Evolutionary conservation across 257 asterid genomes (phyloP).

Genomic region (Coffea eugenioides): DNA sequence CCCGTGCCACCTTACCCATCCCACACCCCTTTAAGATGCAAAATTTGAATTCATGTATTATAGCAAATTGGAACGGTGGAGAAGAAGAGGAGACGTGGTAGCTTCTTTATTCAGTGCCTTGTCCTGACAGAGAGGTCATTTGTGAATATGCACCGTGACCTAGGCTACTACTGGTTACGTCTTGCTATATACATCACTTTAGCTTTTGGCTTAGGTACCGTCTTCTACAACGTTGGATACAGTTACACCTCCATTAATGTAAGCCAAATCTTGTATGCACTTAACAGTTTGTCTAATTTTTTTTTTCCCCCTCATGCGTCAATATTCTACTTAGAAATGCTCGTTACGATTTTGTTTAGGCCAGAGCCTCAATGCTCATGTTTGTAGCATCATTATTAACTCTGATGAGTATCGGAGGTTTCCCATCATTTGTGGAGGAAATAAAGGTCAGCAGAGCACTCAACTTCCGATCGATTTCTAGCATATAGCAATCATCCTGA

Average conservation of each 20-base stretch:
- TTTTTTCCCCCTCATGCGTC: background rate
- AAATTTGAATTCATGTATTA: background rate
- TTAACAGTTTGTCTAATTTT: background rate
- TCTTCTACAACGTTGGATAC: slow-evolving; percentile 41
- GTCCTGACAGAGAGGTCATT: slow-evolving; percentile 53
- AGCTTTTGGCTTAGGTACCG: slow-evolving; percentile 51
- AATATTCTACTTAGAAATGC: background rate
- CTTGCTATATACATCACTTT: slow-evolving; percentile 46
- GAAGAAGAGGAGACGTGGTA: slow-evolving; percentile 32
- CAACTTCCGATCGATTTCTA: background rate
- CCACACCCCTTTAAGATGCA: too few relatives aligned
- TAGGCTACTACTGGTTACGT: slow-evolving; percentile 68
- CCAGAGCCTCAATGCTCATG: slow-evolving; percentile 38
- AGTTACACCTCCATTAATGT: slow-evolving; percentile 26
- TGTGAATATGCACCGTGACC: slow-evolving; percentile 56
- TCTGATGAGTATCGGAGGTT: slow-evolving; percentile 64
- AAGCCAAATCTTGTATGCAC: background rate
- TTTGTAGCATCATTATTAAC: slow-evolving; percentile 37
- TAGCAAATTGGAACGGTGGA: slow-evolving; percentile 6
- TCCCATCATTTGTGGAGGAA: slow-evolving; percentile 63
- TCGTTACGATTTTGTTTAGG: slow-evolving; percentile 5
- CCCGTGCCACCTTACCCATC: too few relatives aligned
- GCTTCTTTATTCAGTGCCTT: slow-evolving; percentile 35
- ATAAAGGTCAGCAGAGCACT: slow-evolving; percentile 38
- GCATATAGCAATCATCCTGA: background rate